A percentile compares a stretch with the other conserved stretches of the same genome.
phyloP scores from a whole-genome alignment of 2,329 filamentous ascomycete species.

The Pseudocercospora ulei region DNA sequence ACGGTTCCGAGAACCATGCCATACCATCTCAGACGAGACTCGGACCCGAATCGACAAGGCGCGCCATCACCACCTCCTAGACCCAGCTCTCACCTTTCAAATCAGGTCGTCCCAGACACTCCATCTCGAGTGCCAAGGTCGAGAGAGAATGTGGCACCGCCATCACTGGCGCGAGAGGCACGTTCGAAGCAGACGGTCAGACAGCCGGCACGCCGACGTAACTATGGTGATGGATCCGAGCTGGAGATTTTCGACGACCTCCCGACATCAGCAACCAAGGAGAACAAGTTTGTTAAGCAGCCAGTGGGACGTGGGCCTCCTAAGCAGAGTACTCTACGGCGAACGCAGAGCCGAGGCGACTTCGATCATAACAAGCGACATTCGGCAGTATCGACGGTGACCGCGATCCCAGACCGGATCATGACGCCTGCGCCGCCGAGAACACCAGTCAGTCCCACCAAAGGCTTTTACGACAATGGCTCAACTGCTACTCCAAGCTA shows the following conservation, averaged over 20 bases:
- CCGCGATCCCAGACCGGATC: slow-evolving; percentile 38
- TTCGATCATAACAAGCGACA: slow-evolving; percentile 28
- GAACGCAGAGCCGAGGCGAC: slow-evolving; percentile 29
- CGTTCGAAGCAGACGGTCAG: slow-evolving; percentile 60
- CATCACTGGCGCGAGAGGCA: slow-evolving; percentile 44
- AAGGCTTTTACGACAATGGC: slow-evolving; percentile 32
- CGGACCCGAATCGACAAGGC: slow-evolving; percentile 49
- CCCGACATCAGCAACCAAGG: slow-evolving; percentile 71
- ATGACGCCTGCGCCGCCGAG: slow-evolving; percentile 39
- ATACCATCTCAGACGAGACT: slow-evolving; percentile 69
- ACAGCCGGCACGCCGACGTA: slow-evolving; percentile 57
- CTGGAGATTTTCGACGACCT: slow-evolving; percentile 90
- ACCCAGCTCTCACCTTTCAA: slow-evolving; percentile 43
- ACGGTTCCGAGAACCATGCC: slow-evolving; percentile 54
- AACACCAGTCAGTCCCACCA: slow-evolving; percentile 49
- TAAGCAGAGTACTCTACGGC: slow-evolving; percentile 38
- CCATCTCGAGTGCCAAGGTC: slow-evolving; percentile 38
- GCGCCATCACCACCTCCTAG: slow-evolving; percentile 40
- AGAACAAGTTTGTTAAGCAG: slow-evolving; percentile 73
- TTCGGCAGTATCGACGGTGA: slow-evolving; percentile 14
- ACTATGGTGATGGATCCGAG: slow-evolving; percentile 88
- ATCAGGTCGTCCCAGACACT: slow-evolving; percentile 42
- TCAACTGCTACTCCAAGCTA: slow-evolving; percentile 51
- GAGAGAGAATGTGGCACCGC: slow-evolving; percentile 40
- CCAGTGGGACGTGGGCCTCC: slow-evolving; percentile 60